Evolutionary conservation across 805 yeast genomes (phyloP), one percentile per base, ranked within the genome.

Genomic region (Saccharomycopsis fibuligera): DNA sequence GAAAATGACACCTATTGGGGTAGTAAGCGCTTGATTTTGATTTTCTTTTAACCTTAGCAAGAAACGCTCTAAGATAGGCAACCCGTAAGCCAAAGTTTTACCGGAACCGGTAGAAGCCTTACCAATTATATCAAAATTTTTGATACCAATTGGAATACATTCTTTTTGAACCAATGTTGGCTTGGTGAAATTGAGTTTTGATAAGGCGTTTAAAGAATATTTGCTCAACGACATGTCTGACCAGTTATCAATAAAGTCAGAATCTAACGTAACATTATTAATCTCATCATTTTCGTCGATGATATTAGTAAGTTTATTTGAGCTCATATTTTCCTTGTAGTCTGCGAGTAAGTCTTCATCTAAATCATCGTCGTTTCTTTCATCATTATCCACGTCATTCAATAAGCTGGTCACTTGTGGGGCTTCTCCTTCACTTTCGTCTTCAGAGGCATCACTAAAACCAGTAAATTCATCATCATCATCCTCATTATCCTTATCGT

Each of bases 61-160:
- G 50, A 77, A 75, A 51, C 73, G 76, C 60, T 91, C 96, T 52
- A 93, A 64, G 25, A 95, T 82, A 8, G 99, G 97, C 24, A 93
- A 78, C 41, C 96, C 96, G 63, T 87, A 93, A 0, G 99, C 99
- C 50, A 90, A 69, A 0, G 99, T 93, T 62, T 93, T 93, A 73
- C 99, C 99, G 1, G 96, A 86, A 63, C 99, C 99, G 1, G 99
- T 93, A 9, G 93, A 83, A 14, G 99, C 99, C 61, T 91, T 93
- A 48, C 99, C 99, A 56, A 93, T 81, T 3, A 93, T 77, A 65
- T 93, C 98, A 31, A 72, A 73, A 4, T 90, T 95, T 25, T 72
- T 69, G 12, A 87, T 50, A 2, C 91, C 87, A 24, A 72, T 58
- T 2, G 98, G 96, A 47, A 93, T 81, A 8, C 91, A 72, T 49